A percentile compares a stretch with the other conserved stretches of the same genome.
These are phyloP conservation scores for Phytophthora podocarpi DNA, from an alignment of 352 stramenopile genomes.

Conservation along the genomic window DNA sequence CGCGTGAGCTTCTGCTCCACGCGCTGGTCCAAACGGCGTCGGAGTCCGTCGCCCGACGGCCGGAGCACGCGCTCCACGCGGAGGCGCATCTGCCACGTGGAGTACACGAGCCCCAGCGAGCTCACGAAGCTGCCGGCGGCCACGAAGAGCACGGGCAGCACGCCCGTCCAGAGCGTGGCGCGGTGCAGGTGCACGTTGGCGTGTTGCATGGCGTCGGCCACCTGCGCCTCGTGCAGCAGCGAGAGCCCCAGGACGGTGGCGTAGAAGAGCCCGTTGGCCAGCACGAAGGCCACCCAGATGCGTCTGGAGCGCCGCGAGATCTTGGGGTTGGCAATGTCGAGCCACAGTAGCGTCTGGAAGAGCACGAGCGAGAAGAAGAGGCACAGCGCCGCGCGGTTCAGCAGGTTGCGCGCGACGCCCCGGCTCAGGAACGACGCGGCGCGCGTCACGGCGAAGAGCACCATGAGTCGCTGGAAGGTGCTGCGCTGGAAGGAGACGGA, in stretches of 20 bases:
- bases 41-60: constrained; percentile 44
- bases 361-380: constrained; percentile 88
- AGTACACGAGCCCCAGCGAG: constrained; percentile 75
- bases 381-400: constrained; percentile 77
- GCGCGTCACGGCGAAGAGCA: constrained; percentile 63
- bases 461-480: constrained; percentile 78
- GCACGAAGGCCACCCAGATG: constrained; percentile 77
- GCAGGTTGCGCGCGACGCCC: constrained; percentile 46
- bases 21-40: constrained; percentile 57
- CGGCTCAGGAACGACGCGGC: constrained; percentile 58
- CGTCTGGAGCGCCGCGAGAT: constrained; percentile 69
- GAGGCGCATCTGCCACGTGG: constrained; percentile 71
- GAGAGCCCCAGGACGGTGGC: constrained; percentile 62
- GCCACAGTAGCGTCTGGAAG: constrained; percentile 87
- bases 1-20: constrained; percentile 77
- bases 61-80: constrained; percentile 74
- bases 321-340: constrained; percentile 88
- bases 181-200: constrained; percentile 8
- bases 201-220: constrained; percentile 25
- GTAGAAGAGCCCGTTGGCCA: constrained; percentile 82
- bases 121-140: constrained; percentile 68
- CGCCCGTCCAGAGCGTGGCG: constrained; percentile 50
- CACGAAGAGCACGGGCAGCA: constrained; percentile 74
- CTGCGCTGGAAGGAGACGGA: constrained; percentile 42
- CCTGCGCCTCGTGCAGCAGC: constrained; percentile 46